These are phyloP conservation scores for Pyricularia sp. DNA, from an alignment of 2,329 filamentous ascomycete genomes.

Conservation along the genomic window DNA sequence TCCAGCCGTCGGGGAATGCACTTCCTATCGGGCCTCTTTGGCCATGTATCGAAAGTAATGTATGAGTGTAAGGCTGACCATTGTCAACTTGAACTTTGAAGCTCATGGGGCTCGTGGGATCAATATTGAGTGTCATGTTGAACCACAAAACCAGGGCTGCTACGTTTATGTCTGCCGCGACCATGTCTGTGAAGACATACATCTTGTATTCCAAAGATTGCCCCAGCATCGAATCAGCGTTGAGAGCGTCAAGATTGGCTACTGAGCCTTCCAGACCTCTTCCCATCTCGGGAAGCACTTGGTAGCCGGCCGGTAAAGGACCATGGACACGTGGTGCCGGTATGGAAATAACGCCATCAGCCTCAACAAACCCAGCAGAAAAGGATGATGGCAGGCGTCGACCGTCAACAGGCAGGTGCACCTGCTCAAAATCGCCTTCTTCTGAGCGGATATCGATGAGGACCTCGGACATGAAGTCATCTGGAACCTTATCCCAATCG, in stretches of 20 bases:
- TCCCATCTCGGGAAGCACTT: conserved; percentile 23
- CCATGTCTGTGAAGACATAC: neutral
- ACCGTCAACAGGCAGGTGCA: conserved; percentile 11
- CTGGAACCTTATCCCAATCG: conserved; percentile 29
- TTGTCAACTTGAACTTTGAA: conserved; percentile 28
- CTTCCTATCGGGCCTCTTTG: neutral
- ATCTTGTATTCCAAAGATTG: neutral
- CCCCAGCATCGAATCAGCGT: neutral
- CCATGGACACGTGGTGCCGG: conserved; percentile 18
- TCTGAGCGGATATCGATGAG: conserved; percentile 20
- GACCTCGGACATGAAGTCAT: conserved; percentile 15
- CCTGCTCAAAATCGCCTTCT: conserved; percentile 23
- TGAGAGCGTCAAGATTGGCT: conserved; percentile 3
- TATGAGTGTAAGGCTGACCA: conserved; percentile 5
- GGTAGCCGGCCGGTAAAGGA: conserved; percentile 14
- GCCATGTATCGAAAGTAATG: neutral
- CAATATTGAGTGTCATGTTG: conserved; percentile 21
- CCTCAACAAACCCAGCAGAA: conserved; percentile 31
- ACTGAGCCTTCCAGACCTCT: conserved; percentile 28
- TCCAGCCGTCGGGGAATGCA: conserved; percentile 8
- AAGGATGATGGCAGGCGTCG: conserved; percentile 21
- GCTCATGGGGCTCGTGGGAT: conserved; percentile 23
- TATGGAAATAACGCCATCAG: conserved; percentile 23
- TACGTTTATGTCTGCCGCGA: neutral
- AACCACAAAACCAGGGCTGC: conserved; percentile 22